Evolutionary conservation across 1,139 yeast species (phyloP).

Genomic region (Nakaseomyces glabratus): DNA sequence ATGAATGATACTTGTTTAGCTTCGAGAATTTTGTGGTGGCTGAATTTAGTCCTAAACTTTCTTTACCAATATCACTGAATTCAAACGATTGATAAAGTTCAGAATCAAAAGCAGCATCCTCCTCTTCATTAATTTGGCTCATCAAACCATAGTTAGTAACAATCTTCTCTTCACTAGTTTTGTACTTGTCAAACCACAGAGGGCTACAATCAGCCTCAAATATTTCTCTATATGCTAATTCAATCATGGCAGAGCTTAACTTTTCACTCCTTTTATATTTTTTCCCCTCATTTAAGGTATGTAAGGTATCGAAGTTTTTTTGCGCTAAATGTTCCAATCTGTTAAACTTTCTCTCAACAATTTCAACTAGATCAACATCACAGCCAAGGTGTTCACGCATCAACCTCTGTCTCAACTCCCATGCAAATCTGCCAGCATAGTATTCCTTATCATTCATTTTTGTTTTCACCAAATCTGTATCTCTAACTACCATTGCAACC

Average conservation of each 20-base stretch:
- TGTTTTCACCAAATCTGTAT: constrained; percentile 63
- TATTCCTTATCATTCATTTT: constrained; percentile 77
- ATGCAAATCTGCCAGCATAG: constrained; percentile 80
- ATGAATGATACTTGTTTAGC: constrained; percentile 32
- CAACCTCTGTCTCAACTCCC: constrained; percentile 74
- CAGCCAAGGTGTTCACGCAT: constrained; percentile 97
- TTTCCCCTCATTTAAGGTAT: constrained; percentile 11
- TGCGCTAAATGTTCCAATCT: constrained; percentile 51
- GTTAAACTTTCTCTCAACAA: constrained; percentile 67
- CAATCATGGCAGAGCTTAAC: constrained; percentile 59
- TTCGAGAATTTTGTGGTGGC: not conserved
- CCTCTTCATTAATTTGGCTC: not conserved
- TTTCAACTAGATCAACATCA: constrained; percentile 78
- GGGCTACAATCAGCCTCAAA: constrained; percentile 37
- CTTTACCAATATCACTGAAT: not conserved
- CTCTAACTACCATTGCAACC: constrained; percentile 80
- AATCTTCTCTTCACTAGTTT: not conserved
- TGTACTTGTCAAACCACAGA: constrained; percentile 35
- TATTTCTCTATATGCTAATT: constrained; percentile 61
- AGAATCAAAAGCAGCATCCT: not conserved
- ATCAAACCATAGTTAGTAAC: not conserved
- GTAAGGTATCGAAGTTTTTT: constrained; percentile 29
- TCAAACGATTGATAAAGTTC: constrained; percentile 1
- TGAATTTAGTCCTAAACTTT: constrained; percentile 24
- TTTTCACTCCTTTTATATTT: constrained; percentile 12